Conservation (phyloP, 495 filamentous ascomycete species). For the Trichoderma asperelloides region DNA sequence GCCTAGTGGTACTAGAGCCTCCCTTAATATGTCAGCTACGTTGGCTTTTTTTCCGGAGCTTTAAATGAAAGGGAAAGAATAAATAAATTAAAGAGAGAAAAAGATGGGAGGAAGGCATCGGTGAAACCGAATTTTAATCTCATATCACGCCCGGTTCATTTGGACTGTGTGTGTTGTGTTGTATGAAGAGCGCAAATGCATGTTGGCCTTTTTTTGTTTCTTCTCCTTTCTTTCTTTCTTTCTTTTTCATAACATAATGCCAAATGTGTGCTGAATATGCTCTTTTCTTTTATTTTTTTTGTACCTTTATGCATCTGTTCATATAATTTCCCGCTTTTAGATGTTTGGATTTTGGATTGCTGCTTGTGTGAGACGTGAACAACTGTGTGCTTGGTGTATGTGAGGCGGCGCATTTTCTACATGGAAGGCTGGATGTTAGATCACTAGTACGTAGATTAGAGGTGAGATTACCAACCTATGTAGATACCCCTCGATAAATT, state of each 20-base stretch:
- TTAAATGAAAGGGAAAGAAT: not conserved
- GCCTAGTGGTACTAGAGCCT: not conserved
- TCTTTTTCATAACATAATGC: too few species aligned
- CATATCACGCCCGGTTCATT: not conserved
- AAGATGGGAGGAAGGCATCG: not conserved
- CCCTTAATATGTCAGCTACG: not conserved
- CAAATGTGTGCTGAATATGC: too few species aligned
- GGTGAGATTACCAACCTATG: too few species aligned
- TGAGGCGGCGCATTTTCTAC: not conserved
- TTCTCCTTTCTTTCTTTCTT: not conserved
- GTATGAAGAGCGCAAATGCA: not conserved
- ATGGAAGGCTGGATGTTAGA: not conserved
- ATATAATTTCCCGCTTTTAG: constrained; percentile 1
- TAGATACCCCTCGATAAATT: too few species aligned
- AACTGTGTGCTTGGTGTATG: not conserved
- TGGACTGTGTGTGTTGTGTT: not conserved
- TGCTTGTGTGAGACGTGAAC: not conserved
- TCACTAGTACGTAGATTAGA: too few species aligned
- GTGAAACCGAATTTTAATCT: not conserved
- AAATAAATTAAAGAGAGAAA: not conserved
- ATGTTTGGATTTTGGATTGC: not conserved
- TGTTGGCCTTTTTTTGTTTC: not conserved
- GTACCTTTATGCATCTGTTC: not conserved
- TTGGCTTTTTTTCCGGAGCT: not conserved
- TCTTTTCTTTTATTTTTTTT: not conserved